phyloP scores from a whole-genome alignment of 768 basidiomycete genomes.

The Auricularia cornea region DNA sequence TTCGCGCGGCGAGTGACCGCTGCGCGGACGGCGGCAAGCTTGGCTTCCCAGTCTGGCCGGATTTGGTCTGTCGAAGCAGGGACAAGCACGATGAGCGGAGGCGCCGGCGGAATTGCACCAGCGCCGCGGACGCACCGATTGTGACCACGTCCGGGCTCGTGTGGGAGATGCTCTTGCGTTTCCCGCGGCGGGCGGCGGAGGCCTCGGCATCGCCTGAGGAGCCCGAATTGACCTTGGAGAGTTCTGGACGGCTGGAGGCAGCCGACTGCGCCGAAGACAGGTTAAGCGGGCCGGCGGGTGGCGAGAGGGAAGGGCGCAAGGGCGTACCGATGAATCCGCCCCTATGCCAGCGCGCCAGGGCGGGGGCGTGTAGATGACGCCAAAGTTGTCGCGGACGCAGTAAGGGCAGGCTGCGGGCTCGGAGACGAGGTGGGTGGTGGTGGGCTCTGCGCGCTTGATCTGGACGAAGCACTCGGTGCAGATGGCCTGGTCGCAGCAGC shows the following conservation, averaged over 20 bases:
- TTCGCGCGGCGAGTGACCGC: slow-evolving; percentile 95
- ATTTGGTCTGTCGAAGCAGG: slow-evolving; percentile 64
- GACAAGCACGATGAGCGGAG: slow-evolving; percentile 7
- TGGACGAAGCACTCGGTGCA: slow-evolving; percentile 99
- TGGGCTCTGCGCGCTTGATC: slow-evolving; percentile 94
- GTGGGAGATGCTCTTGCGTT: slow-evolving; percentile 78
- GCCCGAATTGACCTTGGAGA: slow-evolving; percentile 40
- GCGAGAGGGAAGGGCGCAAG: slow-evolving; percentile 1
- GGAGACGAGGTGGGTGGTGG: slow-evolving; percentile 88
- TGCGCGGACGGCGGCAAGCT: slow-evolving; percentile 87
- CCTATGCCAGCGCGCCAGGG: slow-evolving; percentile 74
- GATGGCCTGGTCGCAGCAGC: slow-evolving; percentile 97
- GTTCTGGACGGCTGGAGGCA: slow-evolving; percentile 31
- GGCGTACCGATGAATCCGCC: slow-evolving; percentile 59
- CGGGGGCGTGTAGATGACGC: slow-evolving; percentile 79
- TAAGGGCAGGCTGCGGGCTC: slow-evolving; percentile 97
- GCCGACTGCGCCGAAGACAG: slow-evolving; percentile 22
- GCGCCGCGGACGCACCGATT: slow-evolving; percentile 49
- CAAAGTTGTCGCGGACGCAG: slow-evolving; percentile 96
- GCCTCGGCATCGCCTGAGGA: slow-evolving; percentile 16
- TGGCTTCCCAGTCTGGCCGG: slow-evolving; percentile 96
- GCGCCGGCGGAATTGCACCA: neutral
- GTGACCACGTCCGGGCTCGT: slow-evolving; percentile 88
- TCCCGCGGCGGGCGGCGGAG: slow-evolving; percentile 8
- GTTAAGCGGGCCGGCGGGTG: neutral